These are phyloP conservation scores for Euptelea pleiosperma DNA, from an alignment of 164 flowering plant species.

Conservation along the genomic window DNA sequence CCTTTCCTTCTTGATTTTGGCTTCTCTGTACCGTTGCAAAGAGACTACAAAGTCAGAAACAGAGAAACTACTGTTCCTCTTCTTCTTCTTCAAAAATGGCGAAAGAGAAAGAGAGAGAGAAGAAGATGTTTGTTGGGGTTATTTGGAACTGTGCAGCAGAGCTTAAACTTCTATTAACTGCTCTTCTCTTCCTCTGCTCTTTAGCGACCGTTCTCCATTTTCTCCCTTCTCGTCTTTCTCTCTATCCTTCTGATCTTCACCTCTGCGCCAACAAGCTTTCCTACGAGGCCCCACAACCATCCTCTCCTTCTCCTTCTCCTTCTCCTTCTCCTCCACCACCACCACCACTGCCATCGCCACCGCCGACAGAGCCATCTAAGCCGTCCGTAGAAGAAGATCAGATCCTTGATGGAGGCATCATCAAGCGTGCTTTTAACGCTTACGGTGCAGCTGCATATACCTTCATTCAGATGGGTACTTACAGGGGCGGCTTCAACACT, in stretches of 20 bases:
- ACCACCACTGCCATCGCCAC: slow-evolving; percentile 13
- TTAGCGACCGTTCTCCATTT: slow-evolving; percentile 49
- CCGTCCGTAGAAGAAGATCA: slow-evolving; percentile 25
- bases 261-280: slow-evolving; percentile 33
- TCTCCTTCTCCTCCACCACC: slow-evolving; percentile 9
- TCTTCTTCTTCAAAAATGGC: no score
- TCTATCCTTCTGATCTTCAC: slow-evolving; percentile 49
- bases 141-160: slow-evolving; percentile 66
- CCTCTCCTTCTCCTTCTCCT: slow-evolving; percentile 21
- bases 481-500: slow-evolving; percentile 73
- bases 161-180: slow-evolving; percentile 48
- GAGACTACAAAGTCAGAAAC: no score
- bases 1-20: no score
- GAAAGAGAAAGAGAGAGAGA: slow-evolving; percentile 26
- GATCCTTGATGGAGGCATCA: slow-evolving; percentile 29
- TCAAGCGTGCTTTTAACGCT: slow-evolving; percentile 55
- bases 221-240: slow-evolving; percentile 43
- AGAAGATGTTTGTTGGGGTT: slow-evolving; percentile 48
- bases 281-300: no score
- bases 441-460: slow-evolving; percentile 71
- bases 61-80: no score
- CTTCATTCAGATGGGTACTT: slow-evolving; percentile 83
- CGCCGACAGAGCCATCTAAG: no score
- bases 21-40: no score
- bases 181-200: slow-evolving; percentile 47